Percentiles rank a stretch among this genome's conserved stretches.
Conservation (phyloP, 768 basidiomycete species). For the Suillus plorans region DNA sequence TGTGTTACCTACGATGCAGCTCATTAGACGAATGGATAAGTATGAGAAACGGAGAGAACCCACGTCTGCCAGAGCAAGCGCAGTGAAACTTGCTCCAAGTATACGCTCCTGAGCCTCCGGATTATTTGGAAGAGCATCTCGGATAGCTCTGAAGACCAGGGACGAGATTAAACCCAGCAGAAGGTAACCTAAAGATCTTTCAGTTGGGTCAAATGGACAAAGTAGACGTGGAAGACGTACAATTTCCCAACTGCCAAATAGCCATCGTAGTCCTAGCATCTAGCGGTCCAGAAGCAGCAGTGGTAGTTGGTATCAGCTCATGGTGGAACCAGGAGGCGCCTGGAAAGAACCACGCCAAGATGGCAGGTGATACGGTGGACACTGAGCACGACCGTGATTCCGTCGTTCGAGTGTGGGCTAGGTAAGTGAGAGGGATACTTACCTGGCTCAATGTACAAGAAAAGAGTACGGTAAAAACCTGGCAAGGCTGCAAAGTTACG, state of each 20-base stretch:
- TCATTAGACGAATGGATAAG: constrained; percentile 5
- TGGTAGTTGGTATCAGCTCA: constrained; percentile 53
- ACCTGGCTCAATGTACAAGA: constrained; percentile 70
- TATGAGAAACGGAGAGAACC: constrained; percentile 23
- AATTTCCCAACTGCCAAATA: constrained; percentile 68
- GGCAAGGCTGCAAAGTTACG: constrained; percentile 53
- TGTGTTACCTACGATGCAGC: constrained; percentile 50
- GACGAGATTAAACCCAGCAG: constrained; percentile 64
- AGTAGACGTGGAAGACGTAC: constrained; percentile 34
- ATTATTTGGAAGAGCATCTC: constrained; percentile 57
- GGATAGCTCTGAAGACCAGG: constrained; percentile 63
- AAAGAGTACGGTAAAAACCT: constrained; percentile 61
- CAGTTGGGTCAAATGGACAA: background rate
- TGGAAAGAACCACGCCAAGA: constrained; percentile 55
- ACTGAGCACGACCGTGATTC: constrained; percentile 31
- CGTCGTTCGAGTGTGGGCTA: constrained; percentile 17
- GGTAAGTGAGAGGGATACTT: constrained; percentile 11
- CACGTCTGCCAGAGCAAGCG: constrained; percentile 72
- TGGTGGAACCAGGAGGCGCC: constrained; percentile 68
- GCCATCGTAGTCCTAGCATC: constrained; percentile 58
- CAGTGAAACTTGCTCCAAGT: constrained; percentile 58
- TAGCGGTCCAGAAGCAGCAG: constrained; percentile 30
- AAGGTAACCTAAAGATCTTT: constrained; percentile 48
- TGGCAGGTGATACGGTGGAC: constrained; percentile 49
- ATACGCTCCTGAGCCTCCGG: constrained; percentile 67